Conservation (phyloP, 2,329 filamentous ascomycete species). For the Penicillium concentricum region DNA sequence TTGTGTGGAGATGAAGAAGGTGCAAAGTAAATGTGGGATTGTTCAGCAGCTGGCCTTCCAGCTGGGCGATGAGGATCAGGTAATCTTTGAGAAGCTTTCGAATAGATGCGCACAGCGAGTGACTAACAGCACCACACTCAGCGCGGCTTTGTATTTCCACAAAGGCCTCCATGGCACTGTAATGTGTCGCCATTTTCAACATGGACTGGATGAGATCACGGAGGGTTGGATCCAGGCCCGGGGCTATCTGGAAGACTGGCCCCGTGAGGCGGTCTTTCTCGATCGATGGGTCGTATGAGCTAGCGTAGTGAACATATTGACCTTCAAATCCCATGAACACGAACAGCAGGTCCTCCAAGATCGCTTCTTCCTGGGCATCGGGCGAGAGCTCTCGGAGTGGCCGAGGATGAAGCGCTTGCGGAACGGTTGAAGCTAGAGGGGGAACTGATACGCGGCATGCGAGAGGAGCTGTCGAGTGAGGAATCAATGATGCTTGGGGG, state of each 20-base stretch:
- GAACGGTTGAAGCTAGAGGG: conserved; percentile 64
- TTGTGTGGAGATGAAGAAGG: conserved; percentile 85
- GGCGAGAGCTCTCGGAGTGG: conserved; percentile 70
- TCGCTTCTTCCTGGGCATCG: conserved; percentile 78
- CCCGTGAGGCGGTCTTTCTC: conserved; percentile 86
- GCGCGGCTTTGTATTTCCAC: conserved; percentile 91
- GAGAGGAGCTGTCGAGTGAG: conserved; percentile 69
- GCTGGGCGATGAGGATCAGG: conserved; percentile 83
- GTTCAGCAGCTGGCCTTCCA: conserved; percentile 89
- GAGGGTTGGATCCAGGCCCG: conserved; percentile 85
- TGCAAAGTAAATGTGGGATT: conserved; percentile 89
- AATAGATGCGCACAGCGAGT: conserved; percentile 93
- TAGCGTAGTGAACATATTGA: conserved; percentile 88
- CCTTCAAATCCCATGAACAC: conserved; percentile 98
- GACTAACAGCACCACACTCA: conserved; percentile 91
- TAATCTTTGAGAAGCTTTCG: conserved; percentile 91
- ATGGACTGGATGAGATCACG: conserved; percentile 84
- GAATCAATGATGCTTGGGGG: conserved; percentile 73
- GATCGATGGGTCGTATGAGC: conserved; percentile 75
- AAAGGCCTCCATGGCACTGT: conserved; percentile 86
- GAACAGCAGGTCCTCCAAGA: conserved; percentile 87
- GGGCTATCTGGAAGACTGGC: conserved; percentile 73
- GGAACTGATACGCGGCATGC: conserved; percentile 65
- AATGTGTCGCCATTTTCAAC: conserved; percentile 92
- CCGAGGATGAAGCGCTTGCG: conserved; percentile 65